Evolutionary conservation across 805 yeast species (phyloP), one percentile per base, ranked within the genome.

Genomic region (Saturnispora silvae): DNA sequence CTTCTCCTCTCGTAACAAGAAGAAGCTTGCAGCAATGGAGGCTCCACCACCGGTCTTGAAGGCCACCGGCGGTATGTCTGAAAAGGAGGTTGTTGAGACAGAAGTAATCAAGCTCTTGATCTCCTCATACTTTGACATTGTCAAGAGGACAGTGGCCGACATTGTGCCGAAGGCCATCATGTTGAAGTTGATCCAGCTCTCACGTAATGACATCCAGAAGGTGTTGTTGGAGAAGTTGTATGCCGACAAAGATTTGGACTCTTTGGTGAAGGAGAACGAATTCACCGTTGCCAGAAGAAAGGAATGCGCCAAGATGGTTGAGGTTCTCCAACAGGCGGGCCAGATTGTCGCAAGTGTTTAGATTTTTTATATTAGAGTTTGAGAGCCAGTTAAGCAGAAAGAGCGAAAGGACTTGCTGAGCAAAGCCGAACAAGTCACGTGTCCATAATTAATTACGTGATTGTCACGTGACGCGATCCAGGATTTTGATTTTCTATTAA

Each of bases 21-120:
- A 87, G 72, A 79, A 92, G 62, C 69, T 87, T 51, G 96, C 94
- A 20, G 77, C 84, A 15, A 82, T 89, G 89, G 98, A 89, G 61
- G 89, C 97, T 3, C 98, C 98, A 34, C 98, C 98, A 29, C 76
- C 94, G 25, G 87, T 86, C 5, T 73, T 89, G 53, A 81, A 87
- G 59, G 97, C 97, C 7, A 76, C 89, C 16, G 96, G 96, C 34
- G 71, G 77, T 28, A 71, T 92, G 82, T 77, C 94, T 14, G 98
- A 92, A 59, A 78, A 96, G 49, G 98, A 92, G 64, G 76, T 89
- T 18, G 80, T 83, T 75, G 98, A 92, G 61, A 89, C 97, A 2
- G 98, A 92, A 56, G 96, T 92, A 27, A 92, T 92, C 56, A 92
- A 92, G 65, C 70, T 92, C 42, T 70, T 92, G 56, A 89, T 92